A percentile compares a stretch with the other conserved stretches of the same genome.
Evolutionary conservation across 2,329 filamentous ascomycete genomes (phyloP).

Genomic region (Ceratocystis huliohia): DNA sequence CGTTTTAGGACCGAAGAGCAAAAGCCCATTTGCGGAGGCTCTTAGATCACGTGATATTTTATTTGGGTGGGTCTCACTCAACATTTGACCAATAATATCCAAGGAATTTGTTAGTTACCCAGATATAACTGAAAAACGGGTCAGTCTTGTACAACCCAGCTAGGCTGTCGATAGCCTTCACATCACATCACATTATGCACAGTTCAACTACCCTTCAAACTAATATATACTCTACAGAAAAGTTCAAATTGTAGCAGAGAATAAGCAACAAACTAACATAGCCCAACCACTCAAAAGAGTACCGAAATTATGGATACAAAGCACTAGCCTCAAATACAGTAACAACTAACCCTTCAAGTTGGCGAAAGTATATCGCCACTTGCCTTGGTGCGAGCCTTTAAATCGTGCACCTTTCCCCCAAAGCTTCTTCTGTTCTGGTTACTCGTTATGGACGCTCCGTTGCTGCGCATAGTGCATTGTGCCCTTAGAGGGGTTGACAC

Average conservation of each 20-base stretch:
- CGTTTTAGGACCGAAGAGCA: slow-evolving; percentile 7
- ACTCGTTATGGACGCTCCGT: slow-evolving; percentile 19
- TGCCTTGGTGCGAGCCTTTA: slow-evolving; percentile 13
- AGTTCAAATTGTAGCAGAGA: too few species aligned
- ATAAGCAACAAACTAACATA: too few species aligned
- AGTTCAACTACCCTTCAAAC: too few species aligned
- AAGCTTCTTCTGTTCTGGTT: slow-evolving; percentile 13
- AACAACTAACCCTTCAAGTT: neutral
- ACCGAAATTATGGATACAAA: too few species aligned
- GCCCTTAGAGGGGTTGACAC: slow-evolving; percentile 13
- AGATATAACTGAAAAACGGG: neutral
- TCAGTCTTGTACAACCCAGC: neutral
- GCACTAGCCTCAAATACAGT: too few species aligned
- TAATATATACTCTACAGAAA: too few species aligned
- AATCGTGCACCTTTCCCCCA: slow-evolving; percentile 12
- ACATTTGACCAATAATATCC: neutral
- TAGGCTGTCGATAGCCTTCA: neutral
- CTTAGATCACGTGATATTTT: neutral
- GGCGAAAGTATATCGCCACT: neutral
- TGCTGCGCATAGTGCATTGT: slow-evolving; percentile 19
- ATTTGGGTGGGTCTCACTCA: neutral
- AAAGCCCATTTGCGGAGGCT: slow-evolving; percentile 12
- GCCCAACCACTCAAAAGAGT: too few species aligned
- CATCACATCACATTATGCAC: too few species aligned
- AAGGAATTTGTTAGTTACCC: neutral